Evolutionary conservation across 768 basidiomycete species (phyloP).

Genomic region (Chalciporus sphaerocephalus): DNA sequence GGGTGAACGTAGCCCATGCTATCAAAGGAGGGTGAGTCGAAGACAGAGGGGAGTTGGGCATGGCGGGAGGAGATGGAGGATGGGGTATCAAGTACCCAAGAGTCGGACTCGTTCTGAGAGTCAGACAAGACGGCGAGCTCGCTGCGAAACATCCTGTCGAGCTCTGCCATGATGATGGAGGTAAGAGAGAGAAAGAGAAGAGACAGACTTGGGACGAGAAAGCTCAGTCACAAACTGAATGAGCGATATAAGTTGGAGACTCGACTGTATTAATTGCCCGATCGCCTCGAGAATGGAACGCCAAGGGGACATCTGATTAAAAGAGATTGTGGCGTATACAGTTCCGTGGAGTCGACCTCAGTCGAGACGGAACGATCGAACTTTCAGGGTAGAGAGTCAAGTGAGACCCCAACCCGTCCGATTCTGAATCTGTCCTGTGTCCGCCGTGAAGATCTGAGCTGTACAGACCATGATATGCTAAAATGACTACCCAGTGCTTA

Average conservation of each 20-base stretch:
- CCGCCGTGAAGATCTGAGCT: no score
- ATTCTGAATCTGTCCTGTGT: no score
- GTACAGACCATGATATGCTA: no score
- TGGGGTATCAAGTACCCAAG: constrained; percentile 6
- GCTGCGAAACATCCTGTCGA: constrained; percentile 23
- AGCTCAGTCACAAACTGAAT: constrained; percentile 16
- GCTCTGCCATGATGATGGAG: constrained; percentile 17
- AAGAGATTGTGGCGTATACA: neutral
- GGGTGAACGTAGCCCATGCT: neutral
- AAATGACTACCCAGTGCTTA: no score
- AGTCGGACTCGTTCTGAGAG: neutral
- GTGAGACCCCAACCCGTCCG: no score
- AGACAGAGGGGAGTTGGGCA: neutral
- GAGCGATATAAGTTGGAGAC: neutral
- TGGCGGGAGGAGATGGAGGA: neutral
- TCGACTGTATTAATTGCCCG: constrained; percentile 15
- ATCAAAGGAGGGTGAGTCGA: neutral
- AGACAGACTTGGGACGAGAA: neutral
- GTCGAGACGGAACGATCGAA: neutral
- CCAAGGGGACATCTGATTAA: neutral
- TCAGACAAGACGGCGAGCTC: constrained; percentile 17
- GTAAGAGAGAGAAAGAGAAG: neutral
- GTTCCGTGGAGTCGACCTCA: neutral
- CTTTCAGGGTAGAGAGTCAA: neutral
- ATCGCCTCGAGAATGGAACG: neutral